phyloP scores from a whole-genome alignment of 2,329 filamentous ascomycete genomes.

The Coniochaeta sp. region DNA sequence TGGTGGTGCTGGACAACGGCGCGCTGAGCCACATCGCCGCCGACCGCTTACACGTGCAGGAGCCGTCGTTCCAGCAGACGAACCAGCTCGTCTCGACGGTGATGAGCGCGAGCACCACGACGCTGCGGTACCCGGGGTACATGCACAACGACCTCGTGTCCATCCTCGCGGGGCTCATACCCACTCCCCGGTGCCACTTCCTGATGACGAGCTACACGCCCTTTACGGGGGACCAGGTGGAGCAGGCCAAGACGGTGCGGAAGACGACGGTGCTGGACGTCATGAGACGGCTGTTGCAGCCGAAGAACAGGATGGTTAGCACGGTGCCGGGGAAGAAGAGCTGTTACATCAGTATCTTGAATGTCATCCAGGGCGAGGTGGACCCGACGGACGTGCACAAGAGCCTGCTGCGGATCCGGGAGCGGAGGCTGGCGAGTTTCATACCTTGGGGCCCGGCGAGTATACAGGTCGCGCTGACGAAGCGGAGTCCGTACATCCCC shows the following conservation, averaged over 20 bases:
- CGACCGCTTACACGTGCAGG: constrained; percentile 88
- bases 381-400: constrained; percentile 98
- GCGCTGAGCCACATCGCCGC: constrained; percentile 90
- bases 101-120: constrained; percentile 97
- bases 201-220: constrained; percentile 97
- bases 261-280: constrained; percentile 98
- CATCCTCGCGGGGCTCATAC: constrained; percentile 92
- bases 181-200: constrained; percentile 95
- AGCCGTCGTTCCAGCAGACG: constrained; percentile 93
- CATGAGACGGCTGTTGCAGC: constrained; percentile 90
- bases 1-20: constrained; percentile 94
- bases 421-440: constrained; percentile 88
- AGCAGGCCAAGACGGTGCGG: constrained; percentile 93
- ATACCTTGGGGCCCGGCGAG: constrained; percentile 98
- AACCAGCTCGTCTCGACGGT: constrained; percentile 96
- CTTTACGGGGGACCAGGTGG: constrained; percentile 92
- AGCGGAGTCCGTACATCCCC: constrained; percentile 91
- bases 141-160: constrained; percentile 99
- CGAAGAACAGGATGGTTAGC: constrained; percentile 99
- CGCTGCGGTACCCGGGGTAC: constrained; percentile 92
- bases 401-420: constrained; percentile 89
- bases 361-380: constrained; percentile 97
- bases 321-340: constrained; percentile 93
- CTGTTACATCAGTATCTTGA: constrained; percentile 98
- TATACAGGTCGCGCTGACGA: constrained; percentile 94